These are phyloP conservation scores for Mycena rosella DNA, from an alignment of 768 basidiomycete genomes.

Conservation along the genomic window DNA sequence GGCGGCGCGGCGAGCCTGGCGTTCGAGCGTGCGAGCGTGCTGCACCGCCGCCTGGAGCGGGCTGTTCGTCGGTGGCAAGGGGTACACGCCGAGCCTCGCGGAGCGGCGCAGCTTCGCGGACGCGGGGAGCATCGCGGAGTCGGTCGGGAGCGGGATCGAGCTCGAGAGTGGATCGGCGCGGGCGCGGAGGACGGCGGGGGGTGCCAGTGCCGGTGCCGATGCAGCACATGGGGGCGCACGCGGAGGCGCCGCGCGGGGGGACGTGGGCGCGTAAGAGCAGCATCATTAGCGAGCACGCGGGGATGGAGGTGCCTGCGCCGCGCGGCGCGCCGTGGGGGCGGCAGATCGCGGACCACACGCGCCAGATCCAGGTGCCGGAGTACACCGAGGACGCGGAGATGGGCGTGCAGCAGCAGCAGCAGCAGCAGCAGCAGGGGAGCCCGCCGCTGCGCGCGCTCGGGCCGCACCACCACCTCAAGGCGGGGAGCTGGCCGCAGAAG, in stretches of 20 bases:
- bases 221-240: background rate
- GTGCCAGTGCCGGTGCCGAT: background rate
- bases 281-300: background rate
- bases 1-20: background rate
- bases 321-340: no score
- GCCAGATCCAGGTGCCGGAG: no score
- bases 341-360: no score
- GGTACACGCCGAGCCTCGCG: background rate
- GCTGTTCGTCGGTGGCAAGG: constrained; percentile 4
- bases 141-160: constrained; percentile 10
- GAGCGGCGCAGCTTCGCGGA: constrained; percentile 11
- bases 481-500: constrained; percentile 30
- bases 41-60: background rate
- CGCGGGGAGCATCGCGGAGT: constrained; percentile 5
- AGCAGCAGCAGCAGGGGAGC: no score
- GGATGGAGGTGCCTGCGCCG: no score
- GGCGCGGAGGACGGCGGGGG: background rate
- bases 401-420: no score
- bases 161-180: background rate
- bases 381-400: no score
- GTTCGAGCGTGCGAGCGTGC: constrained; percentile 1
- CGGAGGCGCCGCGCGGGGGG: background rate
- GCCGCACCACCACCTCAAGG: constrained; percentile 6
- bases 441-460: background rate
- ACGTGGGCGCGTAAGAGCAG: constrained; percentile 21